Evolutionary conservation across 768 basidiomycete species (phyloP).

Genomic region (Tulasnella sp.): DNA sequence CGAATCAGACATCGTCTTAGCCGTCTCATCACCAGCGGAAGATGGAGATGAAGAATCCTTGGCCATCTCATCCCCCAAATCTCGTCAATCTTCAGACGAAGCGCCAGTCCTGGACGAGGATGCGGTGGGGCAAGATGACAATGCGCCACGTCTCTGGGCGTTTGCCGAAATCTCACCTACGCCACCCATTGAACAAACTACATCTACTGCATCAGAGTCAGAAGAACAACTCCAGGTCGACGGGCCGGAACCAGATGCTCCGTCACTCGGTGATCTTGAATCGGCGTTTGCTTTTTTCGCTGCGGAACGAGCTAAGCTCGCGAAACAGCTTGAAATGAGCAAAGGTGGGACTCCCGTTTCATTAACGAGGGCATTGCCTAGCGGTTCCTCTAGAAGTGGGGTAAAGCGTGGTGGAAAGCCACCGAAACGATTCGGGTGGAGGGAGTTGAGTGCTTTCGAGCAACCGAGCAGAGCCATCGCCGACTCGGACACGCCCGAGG

Average conservation of each 20-base stretch:
- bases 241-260: not conserved
- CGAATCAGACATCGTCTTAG: not conserved
- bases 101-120: not conserved
- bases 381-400: not conserved
- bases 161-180: not conserved
- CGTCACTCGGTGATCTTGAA: conserved; percentile 17
- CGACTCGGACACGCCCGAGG: no score
- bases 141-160: not conserved
- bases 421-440: not conserved
- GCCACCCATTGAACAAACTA: not conserved
- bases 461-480: no score
- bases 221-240: not conserved
- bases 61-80: conserved; percentile 4
- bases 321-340: conserved; percentile 8
- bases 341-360: conserved; percentile 4
- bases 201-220: not conserved
- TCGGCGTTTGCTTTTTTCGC: conserved; percentile 19
- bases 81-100: not conserved
- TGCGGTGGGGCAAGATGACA: not conserved
- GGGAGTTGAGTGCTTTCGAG: not conserved
- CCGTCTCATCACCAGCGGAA: conserved; percentile 8
- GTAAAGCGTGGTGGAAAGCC: conserved; percentile 1
- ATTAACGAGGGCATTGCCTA: not conserved
- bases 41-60: conserved; percentile 11
- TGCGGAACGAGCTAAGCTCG: conserved; percentile 16